Evolutionary conservation across 495 filamentous ascomycete species (phyloP), one percentile per base, ranked within the genome.

Genomic region (Aspergillus homomorphus): DNA sequence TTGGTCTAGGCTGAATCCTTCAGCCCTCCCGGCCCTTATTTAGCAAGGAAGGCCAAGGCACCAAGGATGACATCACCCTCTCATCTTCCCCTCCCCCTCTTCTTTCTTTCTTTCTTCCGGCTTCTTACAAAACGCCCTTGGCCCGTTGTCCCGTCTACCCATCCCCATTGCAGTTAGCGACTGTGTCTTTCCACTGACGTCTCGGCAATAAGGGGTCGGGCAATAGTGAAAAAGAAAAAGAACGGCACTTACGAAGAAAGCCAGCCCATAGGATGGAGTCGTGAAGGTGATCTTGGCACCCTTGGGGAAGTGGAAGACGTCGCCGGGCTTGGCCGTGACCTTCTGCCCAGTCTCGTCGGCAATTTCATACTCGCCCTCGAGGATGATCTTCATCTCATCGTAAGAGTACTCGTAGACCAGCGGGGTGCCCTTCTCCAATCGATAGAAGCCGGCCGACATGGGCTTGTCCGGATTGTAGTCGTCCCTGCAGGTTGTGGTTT

Each of bases 231-330:
- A n/a, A 22, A 18, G 15, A 52, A 18, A 21, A 49, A 55, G 12
- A 12, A 52, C 19, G 24, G 38, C 60, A 75, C 75, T 67, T 61
- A 78, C 76, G 50, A 67, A 92, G 66, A 91, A 92, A 4, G 82
- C 88, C 62, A 90, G 73, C 15, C 87, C 87, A 69, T 86, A 89
- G 53, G 79, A 81, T 45, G 83, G 79, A 21, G 87, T 91, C 21
- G 79, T 85, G 58, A 92, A 92, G 0, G 87, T 90, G 66, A 91
- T 89, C 64, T 81, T 89, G 7, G 80, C 73, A n/a, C 88, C 89
- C 76, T 88, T 89, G 60, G 87, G 86, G 67, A 91, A 88, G 64
- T 87, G 87, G 63, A 92, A 89, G 53, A 91, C 87, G 75, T 92
- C 89, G 2, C 89, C 89, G 24, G 82, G 80, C 30, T 68, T 75